These are phyloP conservation scores for Silene vulgaris DNA, from an alignment of 179 eudicot species.

Conservation along the genomic window DNA sequence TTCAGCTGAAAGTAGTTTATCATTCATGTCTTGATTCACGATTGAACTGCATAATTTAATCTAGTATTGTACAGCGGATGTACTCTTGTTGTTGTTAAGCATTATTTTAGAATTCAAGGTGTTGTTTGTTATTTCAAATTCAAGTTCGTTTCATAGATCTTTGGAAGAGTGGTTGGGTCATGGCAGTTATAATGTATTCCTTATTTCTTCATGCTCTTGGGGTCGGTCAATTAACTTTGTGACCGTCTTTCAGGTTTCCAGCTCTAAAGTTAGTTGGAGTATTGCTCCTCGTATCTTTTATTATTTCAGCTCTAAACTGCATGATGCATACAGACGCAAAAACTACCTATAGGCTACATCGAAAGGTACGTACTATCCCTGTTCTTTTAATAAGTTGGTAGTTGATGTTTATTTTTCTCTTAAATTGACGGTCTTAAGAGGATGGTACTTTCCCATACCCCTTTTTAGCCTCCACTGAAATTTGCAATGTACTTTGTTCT, in stretches of 20 bases:
- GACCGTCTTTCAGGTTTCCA: not conserved
- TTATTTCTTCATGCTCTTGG: not conserved
- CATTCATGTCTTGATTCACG: no score
- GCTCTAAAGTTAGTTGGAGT: not conserved
- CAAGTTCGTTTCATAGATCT: constrained; percentile 1
- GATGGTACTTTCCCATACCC: not conserved
- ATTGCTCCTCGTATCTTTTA: not conserved
- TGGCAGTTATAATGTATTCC: not conserved
- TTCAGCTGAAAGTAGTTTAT: no score
- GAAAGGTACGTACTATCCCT: not conserved
- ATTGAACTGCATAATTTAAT: not conserved
- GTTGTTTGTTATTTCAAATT: not conserved
- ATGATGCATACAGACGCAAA: not conserved
- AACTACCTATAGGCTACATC: not conserved
- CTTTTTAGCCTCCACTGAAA: not conserved
- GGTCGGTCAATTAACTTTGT: not conserved
- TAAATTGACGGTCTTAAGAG: not conserved
- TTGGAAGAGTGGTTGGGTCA: constrained; percentile 15
- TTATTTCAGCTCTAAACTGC: not conserved
- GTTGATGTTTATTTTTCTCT: not conserved
- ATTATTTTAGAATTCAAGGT: constrained; percentile 2
- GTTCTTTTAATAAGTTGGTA: no score
- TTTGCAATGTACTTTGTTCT: not conserved
- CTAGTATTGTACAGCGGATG: not conserved
- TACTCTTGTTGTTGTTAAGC: not conserved